Percentiles rank a stretch among this genome's conserved stretches.
phyloP scores from a whole-genome alignment of 2,329 filamentous ascomycete species.

The Cordyceps pruinosa region DNA sequence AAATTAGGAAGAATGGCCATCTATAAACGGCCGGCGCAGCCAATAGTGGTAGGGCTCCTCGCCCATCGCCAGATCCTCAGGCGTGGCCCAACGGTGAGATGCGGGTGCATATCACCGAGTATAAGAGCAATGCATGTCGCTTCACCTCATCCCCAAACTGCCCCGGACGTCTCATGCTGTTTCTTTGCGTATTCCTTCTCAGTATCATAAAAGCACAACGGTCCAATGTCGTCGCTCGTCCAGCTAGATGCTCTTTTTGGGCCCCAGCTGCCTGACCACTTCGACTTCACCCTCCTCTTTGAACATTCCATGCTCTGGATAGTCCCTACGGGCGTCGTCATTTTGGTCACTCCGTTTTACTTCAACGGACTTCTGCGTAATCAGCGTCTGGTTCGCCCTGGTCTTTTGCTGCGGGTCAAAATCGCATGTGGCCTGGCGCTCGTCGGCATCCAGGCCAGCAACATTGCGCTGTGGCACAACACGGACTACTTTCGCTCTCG shows the following conservation, averaged over 20 bases:
- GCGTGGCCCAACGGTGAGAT: too few relatives aligned
- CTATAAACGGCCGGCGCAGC: too few relatives aligned
- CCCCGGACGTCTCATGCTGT: too few relatives aligned
- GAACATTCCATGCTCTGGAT: conserved; percentile 1
- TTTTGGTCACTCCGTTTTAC: conserved; percentile 5
- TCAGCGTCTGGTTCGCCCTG: background rate
- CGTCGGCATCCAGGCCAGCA: conserved; percentile 16
- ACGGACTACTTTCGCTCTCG: conserved; percentile 13
- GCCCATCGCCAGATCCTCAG: too few relatives aligned
- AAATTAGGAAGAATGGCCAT: too few relatives aligned
- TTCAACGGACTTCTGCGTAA: background rate
- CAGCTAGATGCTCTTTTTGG: background rate
- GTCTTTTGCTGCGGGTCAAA: conserved; percentile 17
- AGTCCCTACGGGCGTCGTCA: background rate
- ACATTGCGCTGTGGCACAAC: conserved; percentile 22
- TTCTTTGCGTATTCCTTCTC: too few relatives aligned
- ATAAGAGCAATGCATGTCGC: too few relatives aligned
- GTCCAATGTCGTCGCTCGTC: conserved; percentile 29
- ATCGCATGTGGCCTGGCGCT: background rate
- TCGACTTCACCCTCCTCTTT: conserved; percentile 4
- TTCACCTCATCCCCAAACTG: too few relatives aligned
- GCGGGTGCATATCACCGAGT: too few relatives aligned
- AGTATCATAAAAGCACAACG: too few relatives aligned
- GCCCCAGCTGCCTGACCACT: conserved; percentile 1
- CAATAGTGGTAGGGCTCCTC: too few relatives aligned